Percentiles rank a stretch among this genome's conserved stretches.
Evolutionary conservation across 768 basidiomycete species (phyloP).

Genomic region (Bullera alba): DNA sequence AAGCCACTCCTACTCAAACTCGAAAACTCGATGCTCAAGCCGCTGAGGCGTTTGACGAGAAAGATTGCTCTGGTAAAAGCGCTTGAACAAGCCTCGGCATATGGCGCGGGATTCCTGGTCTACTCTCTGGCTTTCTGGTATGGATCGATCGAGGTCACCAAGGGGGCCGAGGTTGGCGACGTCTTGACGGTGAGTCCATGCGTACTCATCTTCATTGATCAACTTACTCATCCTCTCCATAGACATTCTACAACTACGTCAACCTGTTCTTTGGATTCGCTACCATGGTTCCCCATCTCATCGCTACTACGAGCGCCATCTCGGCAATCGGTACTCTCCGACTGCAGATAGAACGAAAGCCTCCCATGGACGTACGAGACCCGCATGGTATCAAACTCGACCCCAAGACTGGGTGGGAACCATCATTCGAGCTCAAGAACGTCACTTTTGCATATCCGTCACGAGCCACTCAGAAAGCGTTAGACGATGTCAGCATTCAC

Average conservation of each 20-base stretch:
- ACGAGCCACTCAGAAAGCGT: constrained; percentile 22
- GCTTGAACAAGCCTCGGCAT: constrained; percentile 18
- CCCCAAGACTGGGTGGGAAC: constrained; percentile 7
- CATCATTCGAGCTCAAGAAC: constrained; percentile 34
- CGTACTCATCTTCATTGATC: too few relatives aligned
- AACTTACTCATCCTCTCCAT: too few relatives aligned
- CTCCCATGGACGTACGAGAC: constrained; percentile 35
- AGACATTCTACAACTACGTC: constrained; percentile 29
- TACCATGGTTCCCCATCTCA: constrained; percentile 36
- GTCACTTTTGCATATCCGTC: constrained; percentile 43
- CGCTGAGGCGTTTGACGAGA: constrained; percentile 9
- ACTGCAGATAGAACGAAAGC: constrained; percentile 34
- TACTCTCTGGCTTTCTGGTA: constrained; percentile 32
- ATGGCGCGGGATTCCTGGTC: constrained; percentile 21
- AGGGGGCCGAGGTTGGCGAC: constrained; percentile 23
- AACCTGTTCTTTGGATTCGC: constrained; percentile 34
- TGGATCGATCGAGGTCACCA: constrained; percentile 27
- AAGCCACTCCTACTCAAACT: constrained; percentile 9
- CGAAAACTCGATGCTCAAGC: constrained; percentile 14
- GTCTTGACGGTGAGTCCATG: constrained; percentile 26
- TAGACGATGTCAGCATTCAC: constrained; percentile 27
- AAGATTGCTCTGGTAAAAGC: constrained; percentile 15
- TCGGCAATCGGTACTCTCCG: constrained; percentile 25
- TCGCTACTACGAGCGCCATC: constrained; percentile 29
- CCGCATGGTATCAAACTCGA: constrained; percentile 13